phyloP scores from a whole-genome alignment of 345 rosid species.

The Rhizophora mangle region DNA sequence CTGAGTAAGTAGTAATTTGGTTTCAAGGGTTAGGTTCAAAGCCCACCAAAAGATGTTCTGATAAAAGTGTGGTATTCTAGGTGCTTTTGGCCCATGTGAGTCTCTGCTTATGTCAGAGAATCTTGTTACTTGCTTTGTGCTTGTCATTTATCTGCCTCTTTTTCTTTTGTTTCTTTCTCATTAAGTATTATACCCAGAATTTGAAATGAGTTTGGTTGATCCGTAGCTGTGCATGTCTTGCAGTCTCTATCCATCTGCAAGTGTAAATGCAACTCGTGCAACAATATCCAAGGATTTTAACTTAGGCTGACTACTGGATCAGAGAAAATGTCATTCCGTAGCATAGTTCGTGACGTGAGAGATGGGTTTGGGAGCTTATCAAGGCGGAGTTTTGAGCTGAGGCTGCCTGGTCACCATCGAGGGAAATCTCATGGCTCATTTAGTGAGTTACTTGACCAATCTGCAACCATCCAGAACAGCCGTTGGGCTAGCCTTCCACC shows the following conservation, averaged over 20 bases:
- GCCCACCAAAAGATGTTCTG: slow-evolving; percentile 53
- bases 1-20: slow-evolving; percentile 21
- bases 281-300: slow-evolving; percentile 2
- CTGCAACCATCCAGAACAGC: slow-evolving; percentile 54
- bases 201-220: slow-evolving; percentile 25
- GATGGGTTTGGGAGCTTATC: slow-evolving; percentile 93
- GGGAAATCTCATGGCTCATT: slow-evolving; percentile 80
- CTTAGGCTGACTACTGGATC: background rate
- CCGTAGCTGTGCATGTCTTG: slow-evolving; percentile 23
- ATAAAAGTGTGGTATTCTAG: slow-evolving; percentile 41
- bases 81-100: slow-evolving; percentile 66
- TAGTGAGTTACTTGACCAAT: slow-evolving; percentile 62
- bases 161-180: slow-evolving; percentile 38
- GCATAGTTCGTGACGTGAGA: slow-evolving; percentile 88
- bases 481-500: slow-evolving; percentile 91
- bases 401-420: slow-evolving; percentile 55
- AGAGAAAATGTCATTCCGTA: slow-evolving; percentile 70
- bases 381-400: slow-evolving; percentile 78
- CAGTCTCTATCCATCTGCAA: slow-evolving; percentile 7
- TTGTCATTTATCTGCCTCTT: slow-evolving; percentile 24
- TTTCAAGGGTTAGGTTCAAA: slow-evolving; percentile 19
- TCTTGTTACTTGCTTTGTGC: slow-evolving; percentile 53
- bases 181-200: slow-evolving; percentile 33
- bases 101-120: slow-evolving; percentile 50
- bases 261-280: slow-evolving; percentile 2